phyloP scores from a whole-genome alignment of 257 asterid genomes.

The Lavandula angustifolia region DNA sequence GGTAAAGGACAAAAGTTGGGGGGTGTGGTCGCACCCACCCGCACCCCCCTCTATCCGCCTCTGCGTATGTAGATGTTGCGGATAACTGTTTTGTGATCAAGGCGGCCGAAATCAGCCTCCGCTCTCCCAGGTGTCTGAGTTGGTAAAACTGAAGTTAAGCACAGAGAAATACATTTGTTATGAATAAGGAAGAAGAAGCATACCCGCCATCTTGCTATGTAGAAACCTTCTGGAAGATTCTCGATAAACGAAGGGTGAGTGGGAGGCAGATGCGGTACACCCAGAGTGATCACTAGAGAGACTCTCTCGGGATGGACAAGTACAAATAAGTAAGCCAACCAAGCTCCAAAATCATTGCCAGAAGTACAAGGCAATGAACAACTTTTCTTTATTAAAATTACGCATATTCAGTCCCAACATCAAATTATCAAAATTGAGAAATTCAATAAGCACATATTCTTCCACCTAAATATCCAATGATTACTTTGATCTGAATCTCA shows the following conservation, averaged over 20 bases:
- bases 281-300: conserved; percentile 48
- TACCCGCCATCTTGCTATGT: conserved; percentile 62
- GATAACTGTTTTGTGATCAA: conserved; percentile 46
- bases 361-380: neutral
- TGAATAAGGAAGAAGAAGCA: too few species aligned
- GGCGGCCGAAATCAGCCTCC: conserved; percentile 56
- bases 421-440: too few species aligned
- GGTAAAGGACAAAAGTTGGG: too few species aligned
- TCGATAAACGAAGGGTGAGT: conserved; percentile 16
- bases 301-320: conserved; percentile 52
- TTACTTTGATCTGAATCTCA: too few species aligned
- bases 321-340: conserved; percentile 44
- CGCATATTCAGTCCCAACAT: too few species aligned
- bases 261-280: conserved; percentile 52
- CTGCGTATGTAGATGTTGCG: conserved; percentile 47
- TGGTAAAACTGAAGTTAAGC: neutral
- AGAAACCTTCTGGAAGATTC: conserved; percentile 59
- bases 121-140: conserved; percentile 55
- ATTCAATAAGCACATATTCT: too few species aligned
- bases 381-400: too few species aligned
- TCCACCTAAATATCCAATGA: too few species aligned
- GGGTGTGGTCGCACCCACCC: too few species aligned
- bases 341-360: conserved; percentile 57
- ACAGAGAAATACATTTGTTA: neutral
- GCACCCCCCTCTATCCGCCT: too few species aligned